These are phyloP conservation scores for Strobilomyces echinocephalus DNA, from an alignment of 768 basidiomycete species.

Conservation along the genomic window DNA sequence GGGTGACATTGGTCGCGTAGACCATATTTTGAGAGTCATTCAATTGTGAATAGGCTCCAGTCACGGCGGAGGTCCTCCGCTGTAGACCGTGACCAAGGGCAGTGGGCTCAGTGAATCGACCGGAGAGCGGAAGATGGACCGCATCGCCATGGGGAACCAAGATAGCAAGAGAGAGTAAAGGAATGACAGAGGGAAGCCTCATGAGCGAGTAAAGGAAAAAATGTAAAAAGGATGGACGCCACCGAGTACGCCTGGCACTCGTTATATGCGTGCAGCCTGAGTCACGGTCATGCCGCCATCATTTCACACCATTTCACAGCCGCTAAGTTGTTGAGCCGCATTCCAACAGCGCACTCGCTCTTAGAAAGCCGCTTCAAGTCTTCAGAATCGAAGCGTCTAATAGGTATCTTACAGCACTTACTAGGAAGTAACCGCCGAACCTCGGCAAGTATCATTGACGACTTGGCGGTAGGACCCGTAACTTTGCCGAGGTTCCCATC, in stretches of 20 bases:
- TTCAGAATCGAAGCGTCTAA: no score
- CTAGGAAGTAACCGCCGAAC: no score
- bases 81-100: conserved; percentile 11
- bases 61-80: conserved; percentile 26
- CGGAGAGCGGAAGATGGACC: conserved; percentile 14
- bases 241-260: neutral
- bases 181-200: conserved; percentile 8
- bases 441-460: no score
- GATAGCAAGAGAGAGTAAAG: conserved; percentile 5
- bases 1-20: conserved; percentile 37
- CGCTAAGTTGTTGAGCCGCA: no score
- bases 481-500: no score
- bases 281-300: no score
- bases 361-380: no score
- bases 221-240: neutral
- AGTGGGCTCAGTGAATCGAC: conserved; percentile 7
- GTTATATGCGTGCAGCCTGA: conserved; percentile 2
- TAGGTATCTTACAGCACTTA: no score
- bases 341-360: no score
- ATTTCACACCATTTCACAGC: no score
- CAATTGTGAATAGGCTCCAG: conserved; percentile 25
- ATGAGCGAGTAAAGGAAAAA: conserved; percentile 1
- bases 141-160: conserved; percentile 5
- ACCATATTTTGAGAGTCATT: conserved; percentile 29
- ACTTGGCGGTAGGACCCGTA: no score